Evolutionary conservation across 345 rosid genomes (phyloP), one percentile per base, ranked within the genome.

Genomic region (Excoecaria cochinchinensis): DNA sequence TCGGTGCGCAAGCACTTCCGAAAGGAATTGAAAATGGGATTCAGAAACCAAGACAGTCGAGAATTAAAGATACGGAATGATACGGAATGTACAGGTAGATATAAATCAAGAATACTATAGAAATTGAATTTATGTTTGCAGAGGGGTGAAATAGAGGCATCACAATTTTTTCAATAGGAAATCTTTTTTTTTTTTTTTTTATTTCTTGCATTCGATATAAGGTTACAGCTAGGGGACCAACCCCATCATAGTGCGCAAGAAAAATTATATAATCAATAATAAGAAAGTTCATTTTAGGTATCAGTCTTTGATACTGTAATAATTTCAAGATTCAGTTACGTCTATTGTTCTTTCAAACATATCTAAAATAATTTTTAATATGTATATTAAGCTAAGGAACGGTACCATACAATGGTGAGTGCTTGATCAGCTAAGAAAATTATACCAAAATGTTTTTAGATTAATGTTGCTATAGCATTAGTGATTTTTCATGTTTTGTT

Each of bases 1-100:
- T 60, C 50, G 44, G 71, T 8, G 58, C 65, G 74, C 66, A 69
- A 50, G 79, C 81, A 67, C 56, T 78, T 82, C 66, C 82, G 24
- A 14, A 22, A 56, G 72, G 15, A 61, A 48, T 51, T 62, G 48
- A 10, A 3, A 11, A 17, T n/a, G 16, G 44, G 17, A 50, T 22
- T n/a, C 22, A n/a, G n/a, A n/a, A n/a, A n/a, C n/a, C n/a, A 40
- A 69, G 36, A 60, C 5, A 60, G 6, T 17, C 42, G 31, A 61
- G 46, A 39, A 50, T 22, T 19, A 70, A 76, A 51, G 63, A 24
- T 61, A 56, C 11, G n/a, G n/a, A n/a, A n/a, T n/a, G n/a, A n/a
- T n/a, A n/a, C n/a, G 61, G 56, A 11, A 19, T 61, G 39, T 13
- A 50, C 11, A 69, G 74, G 6, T 3, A 22, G 15, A 59, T 6